Base-by-base conservation (phyloP, 2,329 filamentous ascomycete genomes). In the Fusarium oxysporum region DNA sequence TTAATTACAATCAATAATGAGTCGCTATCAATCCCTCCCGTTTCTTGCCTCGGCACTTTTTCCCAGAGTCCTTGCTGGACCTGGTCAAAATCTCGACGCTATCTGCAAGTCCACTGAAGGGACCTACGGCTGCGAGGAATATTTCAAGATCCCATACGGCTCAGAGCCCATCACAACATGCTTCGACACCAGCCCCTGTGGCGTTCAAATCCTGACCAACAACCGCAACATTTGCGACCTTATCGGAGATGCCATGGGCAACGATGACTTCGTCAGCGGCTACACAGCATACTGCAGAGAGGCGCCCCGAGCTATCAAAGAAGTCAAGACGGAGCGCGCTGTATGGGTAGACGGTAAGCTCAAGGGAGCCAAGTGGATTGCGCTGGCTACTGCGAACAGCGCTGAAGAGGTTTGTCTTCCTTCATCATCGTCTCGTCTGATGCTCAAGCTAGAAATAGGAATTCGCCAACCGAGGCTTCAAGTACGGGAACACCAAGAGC, bases 41-140 rank as follows among this genome's bases (percentile, higher is more conserved):
- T 25, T 72, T 8, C 45, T 69, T 5, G 55, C 47, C 8, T 61
- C 40, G 14, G 19, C 41, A 3, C 19, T 69, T 21, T 47, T 38
- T 1, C 41, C 35, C n/a, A 44, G 33, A 10, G 60, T 37, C 4
- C 12, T 61, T 4, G 70, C 70, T 21, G 70, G 64, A 23, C 65
- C 69, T 4, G 60, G 60, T 9, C 70, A 72, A n/a, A 61, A 25
- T 14, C 64, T 72, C n/a, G 51, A 51, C 21, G 25, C 25, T 16
- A 69, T 72, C 17, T 72, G 68, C 17, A 69, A 72, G 32, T 62
- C 69, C 8, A 63, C 55, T 3, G 64, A 72, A 21, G 70, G 70
- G 6, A 71, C 65, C n/a, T 63, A 72, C 16, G 69, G 69, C 14
- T 72, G 70, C 30, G 62, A 58, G 5, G 51, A 28, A 3, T 43